Base-by-base conservation (phyloP, 495 filamentous ascomycete species). In the Talaromyces proteolyticus region DNA sequence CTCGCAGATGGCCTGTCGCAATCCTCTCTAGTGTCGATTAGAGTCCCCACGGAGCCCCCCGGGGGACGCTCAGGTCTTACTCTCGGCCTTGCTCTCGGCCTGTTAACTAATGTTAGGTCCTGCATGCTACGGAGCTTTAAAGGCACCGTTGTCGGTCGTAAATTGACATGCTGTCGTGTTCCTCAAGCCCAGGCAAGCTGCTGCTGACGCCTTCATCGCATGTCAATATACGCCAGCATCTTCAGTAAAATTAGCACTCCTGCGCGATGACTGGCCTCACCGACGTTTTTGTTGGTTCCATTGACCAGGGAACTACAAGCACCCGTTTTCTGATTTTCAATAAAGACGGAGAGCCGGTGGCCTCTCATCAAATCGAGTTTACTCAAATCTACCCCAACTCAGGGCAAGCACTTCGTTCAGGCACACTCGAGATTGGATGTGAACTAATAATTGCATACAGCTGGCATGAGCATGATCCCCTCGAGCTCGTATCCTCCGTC, bases 271-370 rank as follows among this genome's bases (percentile, higher is more conserved):
- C 29, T 16, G 36, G 47, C 19, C 5, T 49, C n/a, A 6, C 29
- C 25, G 59, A 70, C 22, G 55, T 52, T 19, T 86, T 80, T 58
- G 78, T 87, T 18, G 85, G 83, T 4, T 78, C 84, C 10, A 92
- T 97, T 57, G 92, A 96, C 58, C 89, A 95, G 58, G 92, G 92
- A 5, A 97, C 92, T 12, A 96, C 92, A 3, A 94, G 88, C 53
- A 89, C 93, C 14, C 77, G 93, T 19, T 96, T 96, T 61, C 66
- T 96, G 24, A 89, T 97, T 43, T 96, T 97, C 69, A 82, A 95
- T 65, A 75, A 77, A 37, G 70, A 79, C 44, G 91, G 91, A 47
- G 84, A 82, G 26, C 88, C 88, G 6, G 82, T 91, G 17, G 89
- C 88, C 16, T 87, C 83, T 50, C 90, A 97, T 66, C 92, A 96